Evolutionary conservation across 805 yeast genomes (phyloP).

Genomic region (Candida nitratophila): DNA sequence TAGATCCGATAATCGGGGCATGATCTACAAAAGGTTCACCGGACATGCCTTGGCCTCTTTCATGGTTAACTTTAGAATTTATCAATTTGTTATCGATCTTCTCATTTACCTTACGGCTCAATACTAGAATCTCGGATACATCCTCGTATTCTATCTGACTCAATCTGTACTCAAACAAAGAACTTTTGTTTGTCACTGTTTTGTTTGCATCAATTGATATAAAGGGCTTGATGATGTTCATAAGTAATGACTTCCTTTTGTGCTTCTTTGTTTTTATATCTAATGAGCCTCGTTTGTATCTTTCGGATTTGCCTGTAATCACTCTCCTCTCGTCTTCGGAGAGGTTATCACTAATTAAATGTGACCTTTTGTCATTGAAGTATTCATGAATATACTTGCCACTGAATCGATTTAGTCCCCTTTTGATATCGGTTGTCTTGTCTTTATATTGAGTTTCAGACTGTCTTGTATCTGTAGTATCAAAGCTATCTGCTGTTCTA

Average conservation of each 20-base stretch:
- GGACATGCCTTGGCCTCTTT: no score
- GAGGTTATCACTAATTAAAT: neutral
- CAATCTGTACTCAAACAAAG: neutral
- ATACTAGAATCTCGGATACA: neutral
- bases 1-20: no score
- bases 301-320: no score
- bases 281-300: no score
- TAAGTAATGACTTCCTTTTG: neutral
- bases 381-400: neutral
- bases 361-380: neutral
- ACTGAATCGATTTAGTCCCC: neutral
- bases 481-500: no score
- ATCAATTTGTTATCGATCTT: neutral
- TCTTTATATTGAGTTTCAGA: no score
- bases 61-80: neutral
- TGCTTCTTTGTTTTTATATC: neutral
- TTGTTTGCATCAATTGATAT: neutral
- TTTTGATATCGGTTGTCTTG: no score
- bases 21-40: no score
- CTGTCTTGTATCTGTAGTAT: no score
- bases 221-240: neutral
- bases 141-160: neutral
- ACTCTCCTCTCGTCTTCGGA: no score
- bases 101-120: neutral
- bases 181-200: neutral